Evolutionary conservation across 176 grass and related monocot species (phyloP).

Genomic region (Pontederia crassipes): DNA sequence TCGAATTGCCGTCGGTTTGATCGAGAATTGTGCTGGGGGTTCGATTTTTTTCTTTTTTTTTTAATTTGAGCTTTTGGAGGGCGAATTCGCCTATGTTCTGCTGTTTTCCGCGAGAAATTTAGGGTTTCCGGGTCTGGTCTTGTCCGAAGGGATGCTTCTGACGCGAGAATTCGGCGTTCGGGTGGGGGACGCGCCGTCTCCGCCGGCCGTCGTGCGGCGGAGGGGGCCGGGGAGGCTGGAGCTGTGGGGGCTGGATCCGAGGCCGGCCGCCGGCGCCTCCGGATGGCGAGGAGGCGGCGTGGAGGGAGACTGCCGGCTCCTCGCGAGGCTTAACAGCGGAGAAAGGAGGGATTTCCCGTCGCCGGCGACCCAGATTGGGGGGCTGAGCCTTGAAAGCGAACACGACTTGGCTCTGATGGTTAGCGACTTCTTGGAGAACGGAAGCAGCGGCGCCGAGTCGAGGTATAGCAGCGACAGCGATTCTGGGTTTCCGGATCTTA

Average conservation of each 20-base stretch:
- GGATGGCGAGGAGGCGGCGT: conserved; percentile 8
- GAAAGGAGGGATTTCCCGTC: background rate
- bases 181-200: conserved; percentile 27
- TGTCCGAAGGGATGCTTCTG: conserved; percentile 43
- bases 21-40: no score
- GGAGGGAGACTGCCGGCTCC: conserved; percentile 28
- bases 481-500: conserved; percentile 56
- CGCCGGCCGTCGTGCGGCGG: conserved; percentile 8
- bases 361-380: conserved; percentile 7
- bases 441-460: conserved; percentile 44
- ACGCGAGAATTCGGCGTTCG: conserved; percentile 55
- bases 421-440: conserved; percentile 80
- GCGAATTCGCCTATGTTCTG: no score
- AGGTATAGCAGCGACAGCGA: conserved; percentile 72
- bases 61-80: no score
- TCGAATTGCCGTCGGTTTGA: no score
- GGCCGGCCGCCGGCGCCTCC: background rate
- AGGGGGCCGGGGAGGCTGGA: conserved; percentile 28
- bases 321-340: no score
- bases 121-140: no score
- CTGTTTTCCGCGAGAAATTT: no score
- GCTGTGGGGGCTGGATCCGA: conserved; percentile 26
- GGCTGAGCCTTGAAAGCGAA: conserved; percentile 71
- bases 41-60: no score
- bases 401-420: conserved; percentile 76